These are phyloP conservation scores for Termitomyces sp. DNA, from an alignment of 768 basidiomycete genomes.

Conservation along the genomic window DNA sequence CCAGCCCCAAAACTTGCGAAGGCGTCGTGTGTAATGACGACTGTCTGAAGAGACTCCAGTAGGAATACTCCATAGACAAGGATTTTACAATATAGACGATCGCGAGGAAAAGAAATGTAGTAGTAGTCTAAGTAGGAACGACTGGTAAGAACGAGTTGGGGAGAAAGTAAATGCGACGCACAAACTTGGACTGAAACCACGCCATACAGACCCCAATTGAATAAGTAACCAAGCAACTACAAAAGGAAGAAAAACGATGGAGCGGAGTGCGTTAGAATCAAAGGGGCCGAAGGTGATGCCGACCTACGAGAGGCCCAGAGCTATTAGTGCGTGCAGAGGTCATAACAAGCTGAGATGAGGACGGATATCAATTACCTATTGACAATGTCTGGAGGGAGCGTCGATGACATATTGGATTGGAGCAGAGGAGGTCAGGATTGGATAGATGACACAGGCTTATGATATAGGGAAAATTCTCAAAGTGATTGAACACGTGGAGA, in stretches of 20 bases:
- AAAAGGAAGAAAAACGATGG: not conserved
- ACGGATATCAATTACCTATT: slow-evolving; percentile 7
- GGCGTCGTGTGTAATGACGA: slow-evolving; percentile 21
- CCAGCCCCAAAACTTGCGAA: slow-evolving; percentile 23
- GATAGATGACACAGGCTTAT: not conserved
- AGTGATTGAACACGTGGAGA: slow-evolving; percentile 4
- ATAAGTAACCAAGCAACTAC: slow-evolving; percentile 24
- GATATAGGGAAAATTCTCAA: not conserved
- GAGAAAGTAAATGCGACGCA: slow-evolving; percentile 9
- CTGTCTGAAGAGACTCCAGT: slow-evolving; percentile 24
- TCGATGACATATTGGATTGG: slow-evolving; percentile 4
- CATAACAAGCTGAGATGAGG: not conserved
- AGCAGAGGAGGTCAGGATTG: not conserved
- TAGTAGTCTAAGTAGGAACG: slow-evolving; percentile 21
- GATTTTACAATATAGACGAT: slow-evolving; percentile 17
- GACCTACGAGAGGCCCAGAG: slow-evolving; percentile 17
- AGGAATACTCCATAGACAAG: slow-evolving; percentile 24
- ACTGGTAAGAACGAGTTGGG: not conserved
- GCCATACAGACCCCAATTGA: slow-evolving; percentile 25
- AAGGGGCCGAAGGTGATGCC: not conserved
- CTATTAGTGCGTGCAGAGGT: not conserved
- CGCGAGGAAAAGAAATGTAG: slow-evolving; percentile 26
- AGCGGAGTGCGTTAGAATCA: not conserved
- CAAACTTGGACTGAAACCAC: slow-evolving; percentile 26
- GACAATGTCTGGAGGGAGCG: slow-evolving; percentile 11